These are phyloP conservation scores for Candida krabiensis DNA, from an alignment of 805 yeast species.

Conservation along the genomic window DNA sequence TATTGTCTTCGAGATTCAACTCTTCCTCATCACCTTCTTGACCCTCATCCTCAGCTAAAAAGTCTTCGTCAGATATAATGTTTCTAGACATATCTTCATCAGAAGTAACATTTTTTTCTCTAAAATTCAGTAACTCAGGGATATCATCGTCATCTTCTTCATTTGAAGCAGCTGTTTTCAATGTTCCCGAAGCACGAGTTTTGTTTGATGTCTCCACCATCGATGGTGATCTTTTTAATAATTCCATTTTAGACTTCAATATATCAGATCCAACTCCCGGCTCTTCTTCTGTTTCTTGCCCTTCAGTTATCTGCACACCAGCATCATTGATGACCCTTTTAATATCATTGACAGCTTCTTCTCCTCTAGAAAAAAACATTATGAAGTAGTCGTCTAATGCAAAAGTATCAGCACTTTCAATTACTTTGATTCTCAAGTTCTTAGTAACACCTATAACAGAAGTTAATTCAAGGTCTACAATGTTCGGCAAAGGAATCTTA, in stretches of 20 bases:
- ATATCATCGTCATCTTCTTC: not conserved
- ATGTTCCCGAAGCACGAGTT: constrained; percentile 1
- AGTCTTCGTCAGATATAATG: not conserved
- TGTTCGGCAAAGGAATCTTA: constrained; percentile 70
- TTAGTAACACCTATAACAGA: constrained; percentile 56
- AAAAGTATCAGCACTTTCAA: constrained; percentile 52
- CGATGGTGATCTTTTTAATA: constrained; percentile 25
- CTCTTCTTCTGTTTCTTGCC: constrained; percentile 24
- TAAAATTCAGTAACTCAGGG: no score
- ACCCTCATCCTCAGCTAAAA: constrained; percentile 11
- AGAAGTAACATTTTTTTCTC: not conserved
- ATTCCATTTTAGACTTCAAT: constrained; percentile 25
- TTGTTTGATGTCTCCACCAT: constrained; percentile 24
- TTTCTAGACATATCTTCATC: not conserved
- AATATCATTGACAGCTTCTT: constrained; percentile 41
- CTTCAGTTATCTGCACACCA: constrained; percentile 26
- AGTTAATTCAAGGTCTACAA: constrained; percentile 60
- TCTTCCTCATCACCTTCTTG: not conserved
- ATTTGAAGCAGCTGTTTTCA: not conserved
- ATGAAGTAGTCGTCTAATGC: constrained; percentile 70
- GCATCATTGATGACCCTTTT: constrained; percentile 38
- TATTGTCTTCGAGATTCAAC: not conserved
- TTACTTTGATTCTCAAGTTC: constrained; percentile 59
- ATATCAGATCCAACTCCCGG: constrained; percentile 16
- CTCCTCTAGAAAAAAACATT: constrained; percentile 60